Percentiles rank a stretch among this genome's conserved stretches.
Conservation (phyloP, 192 early-diverging fungal genomes). For the Funneliformis mosseae region DNA sequence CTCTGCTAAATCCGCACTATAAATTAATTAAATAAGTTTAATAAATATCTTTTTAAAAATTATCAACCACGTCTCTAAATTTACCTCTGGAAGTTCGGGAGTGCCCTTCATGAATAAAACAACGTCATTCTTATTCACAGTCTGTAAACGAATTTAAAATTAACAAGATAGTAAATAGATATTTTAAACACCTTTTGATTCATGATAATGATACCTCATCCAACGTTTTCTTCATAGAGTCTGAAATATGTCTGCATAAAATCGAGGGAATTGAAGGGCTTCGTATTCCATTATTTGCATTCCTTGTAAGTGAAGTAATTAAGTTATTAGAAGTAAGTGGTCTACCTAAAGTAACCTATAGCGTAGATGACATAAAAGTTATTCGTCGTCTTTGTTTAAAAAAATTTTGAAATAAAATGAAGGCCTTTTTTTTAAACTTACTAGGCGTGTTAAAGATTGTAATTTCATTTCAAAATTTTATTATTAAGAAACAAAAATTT, state of each 20-base stretch:
- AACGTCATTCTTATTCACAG: constrained; percentile 39
- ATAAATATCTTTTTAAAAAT: background rate
- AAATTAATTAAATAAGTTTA: background rate
- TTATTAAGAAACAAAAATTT: too few relatives aligned
- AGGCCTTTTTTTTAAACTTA: background rate
- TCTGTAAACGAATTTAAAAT: background rate
- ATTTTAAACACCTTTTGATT: background rate
- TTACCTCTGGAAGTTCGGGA: constrained; percentile 83
- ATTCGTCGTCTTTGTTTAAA: background rate
- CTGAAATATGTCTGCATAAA: constrained; percentile 4
- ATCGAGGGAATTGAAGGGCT: background rate
- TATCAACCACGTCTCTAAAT: background rate
- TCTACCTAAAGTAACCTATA: background rate
- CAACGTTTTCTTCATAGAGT: background rate
- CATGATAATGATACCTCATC: background rate
- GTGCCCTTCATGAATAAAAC: constrained; percentile 98
- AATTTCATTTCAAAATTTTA: background rate
- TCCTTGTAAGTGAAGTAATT: background rate
- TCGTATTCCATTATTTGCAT: background rate
- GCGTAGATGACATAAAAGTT: background rate
- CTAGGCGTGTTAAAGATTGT: background rate
- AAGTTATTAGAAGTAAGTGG: background rate
- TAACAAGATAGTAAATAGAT: background rate
- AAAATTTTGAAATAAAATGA: background rate
- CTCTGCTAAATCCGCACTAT: constrained; percentile 91